Percentiles rank a stretch among this genome's conserved stretches.
Conservation (phyloP, 2,329 filamentous ascomycete species). For the Hymenoscyphus fructigenus region DNA sequence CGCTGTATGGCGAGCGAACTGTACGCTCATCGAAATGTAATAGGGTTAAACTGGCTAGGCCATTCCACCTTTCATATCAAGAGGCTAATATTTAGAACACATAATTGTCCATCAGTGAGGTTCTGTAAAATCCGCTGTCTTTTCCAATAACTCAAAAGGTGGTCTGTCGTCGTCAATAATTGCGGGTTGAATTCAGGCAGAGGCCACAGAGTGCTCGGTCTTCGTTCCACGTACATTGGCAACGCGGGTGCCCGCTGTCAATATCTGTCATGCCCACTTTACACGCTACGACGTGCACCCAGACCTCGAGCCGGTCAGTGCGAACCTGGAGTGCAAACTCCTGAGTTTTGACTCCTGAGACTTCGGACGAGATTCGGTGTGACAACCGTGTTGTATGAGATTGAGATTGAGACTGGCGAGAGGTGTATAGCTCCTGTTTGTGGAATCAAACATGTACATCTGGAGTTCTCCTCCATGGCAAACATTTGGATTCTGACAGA, state of each 20-base stretch:
- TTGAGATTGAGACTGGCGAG: background rate
- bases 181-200: background rate
- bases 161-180: background rate
- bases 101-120: background rate
- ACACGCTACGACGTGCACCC: background rate
- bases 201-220: background rate
- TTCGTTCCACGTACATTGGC: background rate
- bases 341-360: background rate
- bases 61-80: background rate
- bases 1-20: background rate
- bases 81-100: background rate
- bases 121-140: background rate
- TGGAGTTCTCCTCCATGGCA: background rate
- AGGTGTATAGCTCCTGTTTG: background rate
- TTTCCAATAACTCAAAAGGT: background rate
- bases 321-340: background rate
- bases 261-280: slow-evolving; percentile 3
- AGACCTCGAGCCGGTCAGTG: background rate
- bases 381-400: background rate
- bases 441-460: background rate
- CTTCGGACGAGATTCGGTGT: background rate
- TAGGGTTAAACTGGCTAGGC: background rate
- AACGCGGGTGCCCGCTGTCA: slow-evolving; percentile 2
- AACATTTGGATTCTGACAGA: background rate
- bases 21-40: background rate